These are phyloP conservation scores for Wickerhamomyces alni DNA, from an alignment of 805 yeast genomes.

Conservation along the genomic window DNA sequence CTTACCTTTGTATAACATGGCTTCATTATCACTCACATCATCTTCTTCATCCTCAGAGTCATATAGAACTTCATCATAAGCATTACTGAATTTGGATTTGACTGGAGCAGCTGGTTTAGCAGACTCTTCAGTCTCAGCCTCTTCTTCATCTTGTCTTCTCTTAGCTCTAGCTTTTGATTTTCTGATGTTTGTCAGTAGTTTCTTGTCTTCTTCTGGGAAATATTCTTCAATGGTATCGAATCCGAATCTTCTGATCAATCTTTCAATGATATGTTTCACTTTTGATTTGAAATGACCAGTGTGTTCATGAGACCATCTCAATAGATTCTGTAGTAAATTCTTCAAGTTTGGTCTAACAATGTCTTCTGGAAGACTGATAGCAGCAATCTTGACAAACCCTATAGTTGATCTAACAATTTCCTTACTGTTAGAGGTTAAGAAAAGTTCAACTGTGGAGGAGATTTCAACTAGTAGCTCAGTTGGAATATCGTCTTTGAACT, in stretches of 20 bases:
- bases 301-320: conserved; percentile 95
- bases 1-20: conserved; percentile 22
- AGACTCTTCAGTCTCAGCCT: conserved; percentile 30
- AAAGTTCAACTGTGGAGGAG: conserved; percentile 80
- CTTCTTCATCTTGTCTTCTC: conserved; percentile 53
- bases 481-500: conserved; percentile 66
- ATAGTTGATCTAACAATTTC: conserved; percentile 93
- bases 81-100: conserved; percentile 64
- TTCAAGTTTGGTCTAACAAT: conserved; percentile 60
- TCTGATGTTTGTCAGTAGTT: conserved; percentile 76
- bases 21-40: conserved; percentile 33
- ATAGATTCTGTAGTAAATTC: conserved; percentile 60
- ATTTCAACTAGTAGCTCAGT: conserved; percentile 62
- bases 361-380: conserved; percentile 76
- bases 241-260: conserved; percentile 89
- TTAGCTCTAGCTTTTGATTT: conserved; percentile 81
- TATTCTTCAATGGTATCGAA: conserved; percentile 70
- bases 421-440: conserved; percentile 82
- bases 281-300: conserved; percentile 91
- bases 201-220: conserved; percentile 88
- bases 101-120: conserved; percentile 16
- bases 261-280: conserved; percentile 88
- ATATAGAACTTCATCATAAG: conserved; percentile 88
- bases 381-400: conserved; percentile 90
- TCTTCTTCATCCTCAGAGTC: conserved; percentile 59